These are phyloP conservation scores for Penium margaritaceum DNA, from an alignment of 139 green algal genomes.

Conservation along the genomic window DNA sequence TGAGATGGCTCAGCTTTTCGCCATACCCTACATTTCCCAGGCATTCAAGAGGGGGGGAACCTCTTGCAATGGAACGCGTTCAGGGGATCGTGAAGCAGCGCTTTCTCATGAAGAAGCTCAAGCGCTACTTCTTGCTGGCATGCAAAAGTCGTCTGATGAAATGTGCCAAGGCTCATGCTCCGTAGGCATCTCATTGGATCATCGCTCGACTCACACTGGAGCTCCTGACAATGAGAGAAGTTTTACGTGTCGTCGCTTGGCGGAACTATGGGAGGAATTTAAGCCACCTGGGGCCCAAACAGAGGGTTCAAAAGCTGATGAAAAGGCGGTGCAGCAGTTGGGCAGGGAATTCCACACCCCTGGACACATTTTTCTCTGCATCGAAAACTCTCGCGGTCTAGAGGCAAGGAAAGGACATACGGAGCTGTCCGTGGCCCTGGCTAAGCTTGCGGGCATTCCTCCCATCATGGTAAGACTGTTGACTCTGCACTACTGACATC, in stretches of 20 bases:
- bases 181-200: conserved; percentile 37
- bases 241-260: conserved; percentile 39
- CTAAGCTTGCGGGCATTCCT: conserved; percentile 22
- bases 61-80: too few relatives aligned
- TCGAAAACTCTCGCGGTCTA: conserved; percentile 21
- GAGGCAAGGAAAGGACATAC: conserved; percentile 27
- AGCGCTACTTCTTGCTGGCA: conserved; percentile 18
- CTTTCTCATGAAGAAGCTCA: background rate
- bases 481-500: background rate
- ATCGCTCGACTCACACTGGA: conserved; percentile 37
- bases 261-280: conserved; percentile 39
- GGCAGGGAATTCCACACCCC: conserved; percentile 44
- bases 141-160: conserved; percentile 4
- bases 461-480: conserved; percentile 43
- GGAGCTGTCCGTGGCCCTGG: conserved; percentile 42
- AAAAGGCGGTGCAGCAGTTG: conserved; percentile 15
- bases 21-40: conserved; percentile 16
- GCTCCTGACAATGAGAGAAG: conserved; percentile 41
- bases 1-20: conserved; percentile 31
- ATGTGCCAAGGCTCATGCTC: conserved; percentile 47
- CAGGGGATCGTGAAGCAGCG: background rate
- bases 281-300: background rate
- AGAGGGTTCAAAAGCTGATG: background rate
- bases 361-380: conserved; percentile 46
- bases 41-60: background rate